phyloP scores from a whole-genome alignment of 495 filamentous ascomycete species.

The Chaetomium cochliodes region DNA sequence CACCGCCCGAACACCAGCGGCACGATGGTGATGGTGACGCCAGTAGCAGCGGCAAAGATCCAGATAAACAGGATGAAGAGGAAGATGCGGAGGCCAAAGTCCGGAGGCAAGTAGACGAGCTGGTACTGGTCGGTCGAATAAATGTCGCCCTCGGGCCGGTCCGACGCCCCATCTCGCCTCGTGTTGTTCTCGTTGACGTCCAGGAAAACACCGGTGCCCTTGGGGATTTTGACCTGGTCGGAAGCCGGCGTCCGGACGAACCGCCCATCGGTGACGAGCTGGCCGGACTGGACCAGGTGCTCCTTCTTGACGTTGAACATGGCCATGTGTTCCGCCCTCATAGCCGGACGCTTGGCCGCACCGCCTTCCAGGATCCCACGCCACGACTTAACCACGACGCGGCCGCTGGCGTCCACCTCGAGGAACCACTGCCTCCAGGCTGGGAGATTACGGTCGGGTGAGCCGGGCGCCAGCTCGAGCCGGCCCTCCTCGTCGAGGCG shows the following conservation, averaged over 20 bases:
- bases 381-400: conserved; percentile 45
- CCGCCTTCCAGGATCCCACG: conserved; percentile 42
- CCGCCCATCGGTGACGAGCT: conserved; percentile 64
- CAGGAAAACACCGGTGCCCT: conserved; percentile 75
- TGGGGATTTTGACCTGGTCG: conserved; percentile 90
- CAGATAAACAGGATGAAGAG: conserved; percentile 88
- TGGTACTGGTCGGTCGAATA: conserved; percentile 72
- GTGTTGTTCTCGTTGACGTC: conserved; percentile 71
- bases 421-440: conserved; percentile 41
- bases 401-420: conserved; percentile 33
- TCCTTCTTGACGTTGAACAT: conserved; percentile 29
- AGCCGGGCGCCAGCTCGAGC: conserved; percentile 31
- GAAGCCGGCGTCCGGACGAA: conserved; percentile 89
- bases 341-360: conserved; percentile 34
- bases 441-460: conserved; percentile 29
- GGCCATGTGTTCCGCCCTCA: conserved; percentile 30
- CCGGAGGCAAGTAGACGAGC: conserved; percentile 84
- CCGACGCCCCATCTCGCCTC: conserved; percentile 56
- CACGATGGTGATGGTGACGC: conserved; percentile 79
- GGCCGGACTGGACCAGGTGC: conserved; percentile 45
- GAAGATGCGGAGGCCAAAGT: conserved; percentile 75
- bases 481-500: conserved; percentile 77
- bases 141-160: conserved; percentile 57
- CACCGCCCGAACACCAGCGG: conserved; percentile 81
- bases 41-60: conserved; percentile 89